Percentiles rank a stretch among this genome's conserved stretches.
Evolutionary conservation across 2,329 filamentous ascomycete species (phyloP).

Genomic region (Xylariales sp.): DNA sequence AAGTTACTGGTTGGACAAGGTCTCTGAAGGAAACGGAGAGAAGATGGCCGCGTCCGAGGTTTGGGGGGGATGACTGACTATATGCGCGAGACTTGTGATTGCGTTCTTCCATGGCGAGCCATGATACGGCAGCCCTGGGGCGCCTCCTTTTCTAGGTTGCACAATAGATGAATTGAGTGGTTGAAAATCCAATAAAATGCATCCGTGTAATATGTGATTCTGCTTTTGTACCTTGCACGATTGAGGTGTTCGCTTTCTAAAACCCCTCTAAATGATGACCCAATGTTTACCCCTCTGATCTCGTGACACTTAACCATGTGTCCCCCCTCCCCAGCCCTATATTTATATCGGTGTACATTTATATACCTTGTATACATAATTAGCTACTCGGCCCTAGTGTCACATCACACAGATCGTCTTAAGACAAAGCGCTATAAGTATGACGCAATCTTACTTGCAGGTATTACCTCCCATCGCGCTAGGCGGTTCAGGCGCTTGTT

Average conservation of each 20-base stretch:
- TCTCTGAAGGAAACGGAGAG: slow-evolving; percentile 37
- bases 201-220: slow-evolving; percentile 8
- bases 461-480: too few species aligned
- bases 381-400: background rate
- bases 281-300: background rate
- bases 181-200: slow-evolving; percentile 18
- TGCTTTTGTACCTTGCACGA: background rate
- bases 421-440: background rate
- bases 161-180: slow-evolving; percentile 36
- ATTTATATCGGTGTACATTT: background rate
- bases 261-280: too few species aligned
- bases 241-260: background rate
- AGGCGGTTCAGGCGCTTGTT: too few species aligned
- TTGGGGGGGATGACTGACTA: slow-evolving; percentile 27
- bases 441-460: background rate
- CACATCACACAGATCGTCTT: background rate
- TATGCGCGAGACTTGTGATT: slow-evolving; percentile 36
- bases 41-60: slow-evolving; percentile 37
- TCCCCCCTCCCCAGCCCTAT: background rate
- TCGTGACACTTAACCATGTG: background rate
- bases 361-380: background rate
- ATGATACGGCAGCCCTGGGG: slow-evolving; percentile 35
- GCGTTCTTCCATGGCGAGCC: slow-evolving; percentile 37
- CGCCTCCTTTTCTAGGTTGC: slow-evolving; percentile 31
- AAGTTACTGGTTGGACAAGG: slow-evolving; percentile 40